Percentiles rank a stretch among this genome's conserved stretches.
Conservation (phyloP, 129 eudicot species). For the Centella asiatica region DNA sequence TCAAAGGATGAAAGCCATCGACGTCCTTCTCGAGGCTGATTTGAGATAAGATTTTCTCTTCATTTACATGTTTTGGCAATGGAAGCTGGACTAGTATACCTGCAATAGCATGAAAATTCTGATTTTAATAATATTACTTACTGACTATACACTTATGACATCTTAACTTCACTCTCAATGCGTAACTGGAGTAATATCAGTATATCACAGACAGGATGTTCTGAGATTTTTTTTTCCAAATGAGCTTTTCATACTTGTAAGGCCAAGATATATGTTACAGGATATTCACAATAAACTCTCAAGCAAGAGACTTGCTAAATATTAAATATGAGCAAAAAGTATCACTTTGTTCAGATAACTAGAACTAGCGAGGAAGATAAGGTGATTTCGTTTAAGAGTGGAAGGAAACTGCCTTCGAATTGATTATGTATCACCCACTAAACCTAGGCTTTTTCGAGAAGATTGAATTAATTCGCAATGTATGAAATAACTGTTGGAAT, state of each 20-base stretch:
- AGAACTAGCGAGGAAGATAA: no score
- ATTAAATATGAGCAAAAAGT: neutral
- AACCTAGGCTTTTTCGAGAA: neutral
- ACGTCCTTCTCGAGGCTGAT: constrained; percentile 95
- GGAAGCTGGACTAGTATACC: constrained; percentile 99
- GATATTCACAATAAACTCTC: neutral
- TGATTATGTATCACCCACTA: no score
- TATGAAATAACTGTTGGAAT: neutral
- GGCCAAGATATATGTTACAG: neutral
- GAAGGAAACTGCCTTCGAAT: no score
- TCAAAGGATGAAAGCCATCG: constrained; percentile 97
- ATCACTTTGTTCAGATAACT: no score
- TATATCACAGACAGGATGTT: no score
- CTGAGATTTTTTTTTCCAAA: no score
- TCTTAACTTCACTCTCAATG: neutral
- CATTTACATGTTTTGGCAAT: constrained; percentile 89
- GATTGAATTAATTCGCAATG: neutral
- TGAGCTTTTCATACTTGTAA: no score
- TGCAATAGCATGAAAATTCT: constrained; percentile 19
- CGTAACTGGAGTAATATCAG: neutral
- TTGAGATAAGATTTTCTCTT: constrained; percentile 68
- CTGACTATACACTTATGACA: neutral
- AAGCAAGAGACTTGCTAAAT: neutral
- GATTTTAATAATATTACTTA: neutral
- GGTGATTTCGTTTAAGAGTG: no score